These are phyloP conservation scores for Striga asiatica DNA, from an alignment of 257 asterid species.

Conservation along the genomic window DNA sequence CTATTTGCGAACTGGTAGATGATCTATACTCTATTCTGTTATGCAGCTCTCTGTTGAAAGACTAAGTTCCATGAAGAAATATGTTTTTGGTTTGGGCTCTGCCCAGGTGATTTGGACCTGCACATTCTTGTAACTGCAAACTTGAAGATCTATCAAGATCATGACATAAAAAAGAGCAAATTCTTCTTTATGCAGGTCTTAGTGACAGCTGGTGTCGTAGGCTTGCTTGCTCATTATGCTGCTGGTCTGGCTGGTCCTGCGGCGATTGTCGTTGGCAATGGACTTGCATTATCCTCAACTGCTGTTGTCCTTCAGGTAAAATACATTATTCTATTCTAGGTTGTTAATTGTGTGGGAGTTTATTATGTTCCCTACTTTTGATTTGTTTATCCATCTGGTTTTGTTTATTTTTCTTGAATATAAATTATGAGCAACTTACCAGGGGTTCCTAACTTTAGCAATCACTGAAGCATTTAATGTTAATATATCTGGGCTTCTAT, in stretches of 20 bases:
- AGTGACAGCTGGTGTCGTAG: constrained; percentile 75
- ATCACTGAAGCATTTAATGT: constrained; percentile 17
- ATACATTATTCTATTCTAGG: constrained; percentile 6
- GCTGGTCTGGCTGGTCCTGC: constrained; percentile 95
- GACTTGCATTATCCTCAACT: constrained; percentile 96
- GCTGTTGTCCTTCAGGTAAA: constrained; percentile 98
- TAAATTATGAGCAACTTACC: background rate
- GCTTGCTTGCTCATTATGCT: constrained; percentile 62
- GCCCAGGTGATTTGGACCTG: constrained; percentile 70
- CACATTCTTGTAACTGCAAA: too few species aligned
- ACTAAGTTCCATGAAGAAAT: constrained; percentile 97
- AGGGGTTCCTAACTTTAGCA: background rate
- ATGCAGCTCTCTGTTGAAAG: constrained; percentile 96
- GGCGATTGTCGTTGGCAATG: constrained; percentile 94
- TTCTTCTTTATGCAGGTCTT: constrained; percentile 81
- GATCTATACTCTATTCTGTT: constrained; percentile 18
- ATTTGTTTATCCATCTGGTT: background rate
- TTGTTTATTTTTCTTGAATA: background rate
- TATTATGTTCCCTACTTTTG: background rate
- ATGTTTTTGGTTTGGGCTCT: constrained; percentile 94
- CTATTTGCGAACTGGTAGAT: constrained; percentile 5
- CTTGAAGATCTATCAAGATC: too few species aligned
- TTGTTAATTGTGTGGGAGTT: constrained; percentile 3
- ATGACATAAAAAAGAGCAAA: too few species aligned
- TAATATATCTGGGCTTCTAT: constrained; percentile 27